Evolutionary conservation across 176 grass and related monocot genomes (phyloP).

Genomic region (Tillandsia fasciculata): DNA sequence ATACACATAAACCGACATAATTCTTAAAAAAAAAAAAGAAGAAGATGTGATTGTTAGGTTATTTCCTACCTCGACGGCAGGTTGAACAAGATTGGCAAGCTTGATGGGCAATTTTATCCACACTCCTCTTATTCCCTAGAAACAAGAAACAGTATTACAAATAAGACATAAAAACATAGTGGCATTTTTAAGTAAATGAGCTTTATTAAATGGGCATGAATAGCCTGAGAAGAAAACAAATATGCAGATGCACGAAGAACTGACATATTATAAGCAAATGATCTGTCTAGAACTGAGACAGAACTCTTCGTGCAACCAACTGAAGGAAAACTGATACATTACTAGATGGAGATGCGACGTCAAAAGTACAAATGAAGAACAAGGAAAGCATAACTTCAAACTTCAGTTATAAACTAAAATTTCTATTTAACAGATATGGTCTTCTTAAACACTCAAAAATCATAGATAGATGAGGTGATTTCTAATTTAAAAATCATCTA

Average conservation of each 20-base stretch:
- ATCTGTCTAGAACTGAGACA: too few relatives aligned
- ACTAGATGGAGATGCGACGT: too few relatives aligned
- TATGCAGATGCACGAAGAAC: background rate
- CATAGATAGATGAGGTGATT: too few relatives aligned
- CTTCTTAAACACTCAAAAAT: too few relatives aligned
- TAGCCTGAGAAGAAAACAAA: background rate
- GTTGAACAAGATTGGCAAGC: conserved; percentile 77
- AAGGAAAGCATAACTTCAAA: background rate
- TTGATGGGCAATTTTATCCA: conserved; percentile 88
- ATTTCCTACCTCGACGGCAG: conserved; percentile 68
- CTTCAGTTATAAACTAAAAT: too few relatives aligned
- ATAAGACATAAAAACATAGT: conserved; percentile 14
- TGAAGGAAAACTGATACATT: too few relatives aligned
- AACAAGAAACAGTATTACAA: background rate
- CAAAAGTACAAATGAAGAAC: background rate
- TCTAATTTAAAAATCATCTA: too few relatives aligned
- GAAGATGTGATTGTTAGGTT: background rate
- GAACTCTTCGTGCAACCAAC: too few relatives aligned
- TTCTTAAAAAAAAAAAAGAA: background rate
- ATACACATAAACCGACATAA: too few relatives aligned
- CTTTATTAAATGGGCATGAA: background rate
- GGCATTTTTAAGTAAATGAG: background rate
- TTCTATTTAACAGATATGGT: too few relatives aligned
- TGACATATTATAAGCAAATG: too few relatives aligned
- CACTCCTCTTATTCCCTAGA: conserved; percentile 81